Percentiles rank a stretch among this genome's conserved stretches.
Conservation (phyloP, 805 yeast species). For the Candida dendrica region DNA sequence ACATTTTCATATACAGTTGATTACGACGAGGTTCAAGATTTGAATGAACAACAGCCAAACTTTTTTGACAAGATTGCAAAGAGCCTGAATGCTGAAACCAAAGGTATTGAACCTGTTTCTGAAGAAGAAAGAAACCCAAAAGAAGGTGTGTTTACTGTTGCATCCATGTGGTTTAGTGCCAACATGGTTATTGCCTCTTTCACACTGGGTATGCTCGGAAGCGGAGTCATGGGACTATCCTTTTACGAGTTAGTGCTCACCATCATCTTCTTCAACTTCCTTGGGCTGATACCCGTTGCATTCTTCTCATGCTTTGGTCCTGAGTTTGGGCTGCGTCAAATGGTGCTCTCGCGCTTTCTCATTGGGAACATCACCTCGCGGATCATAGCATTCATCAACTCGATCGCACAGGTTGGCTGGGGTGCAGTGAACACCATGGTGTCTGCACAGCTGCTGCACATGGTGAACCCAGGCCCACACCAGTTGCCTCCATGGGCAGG, state of each 20-base stretch:
- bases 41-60: constrained; percentile 5
- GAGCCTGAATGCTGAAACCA: constrained; percentile 40
- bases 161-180: constrained; percentile 88
- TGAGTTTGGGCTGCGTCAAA: constrained; percentile 79
- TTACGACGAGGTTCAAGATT: too few species aligned
- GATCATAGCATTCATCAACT: constrained; percentile 69
- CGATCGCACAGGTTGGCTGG: constrained; percentile 91
- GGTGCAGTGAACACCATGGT: constrained; percentile 89
- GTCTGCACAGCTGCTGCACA: constrained; percentile 75
- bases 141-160: constrained; percentile 55
- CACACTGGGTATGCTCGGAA: constrained; percentile 68
- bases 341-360: constrained; percentile 71
- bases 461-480: constrained; percentile 52
- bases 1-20: too few species aligned
- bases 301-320: constrained; percentile 80
- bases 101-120: constrained; percentile 77
- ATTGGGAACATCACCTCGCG: constrained; percentile 72
- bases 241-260: constrained; percentile 66
- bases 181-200: constrained; percentile 81
- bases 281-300: constrained; percentile 79
- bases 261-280: constrained; percentile 63
- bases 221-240: constrained; percentile 55
- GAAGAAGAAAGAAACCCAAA: constrained; percentile 71
- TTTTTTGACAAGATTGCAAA: constrained; percentile 19
- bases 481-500: constrained; percentile 88